Base-by-base conservation (phyloP, 495 filamentous ascomycete genomes). In the Rusavskia elegans region DNA sequence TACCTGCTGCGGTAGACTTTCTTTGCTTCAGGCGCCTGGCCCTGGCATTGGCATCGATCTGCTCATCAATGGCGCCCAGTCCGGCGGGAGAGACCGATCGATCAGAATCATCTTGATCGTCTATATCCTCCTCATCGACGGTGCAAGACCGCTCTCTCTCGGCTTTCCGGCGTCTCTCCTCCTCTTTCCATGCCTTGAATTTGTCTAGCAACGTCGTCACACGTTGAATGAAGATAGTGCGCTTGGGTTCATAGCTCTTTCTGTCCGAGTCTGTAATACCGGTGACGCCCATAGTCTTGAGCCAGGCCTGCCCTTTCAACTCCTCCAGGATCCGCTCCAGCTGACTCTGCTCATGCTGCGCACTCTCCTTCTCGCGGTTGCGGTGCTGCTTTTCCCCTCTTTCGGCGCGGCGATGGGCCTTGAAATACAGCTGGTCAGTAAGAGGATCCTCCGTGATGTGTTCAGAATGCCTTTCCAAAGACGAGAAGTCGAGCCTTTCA, bases 321-420 rank as follows among this genome's bases (percentile, higher is more conserved):
- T 87, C 87, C 45, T 92, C 87, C 37, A 96, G 75, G 37, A 95
- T 71, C 8, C 89, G 77, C 50, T 92, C 85, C 37, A 96, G 77
- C 58, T 89, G 83, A 49, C 87, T 81, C 57, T 88, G 86, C 61
- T 97, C 88, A 72, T 96, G 89, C 66, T 90, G 85, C 2, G 90
- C 87, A 1, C 84, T 79, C 55, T 92, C 88, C 60, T 84, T 87
- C 63, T 97, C 93, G 38, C 90, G 84, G 61, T 97, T 97, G 32
- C 92, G 83, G 19, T 94, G 80, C 29, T 89, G 84, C 59, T 90
- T 94, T 66, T 99, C 92, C 59, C 84, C 75, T n/a, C 89, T 73
- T 60, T 93, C 87, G 49, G 85, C 80, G 53, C 82, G 82, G 37
- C 80, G 77, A 62, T 96, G 89, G 0, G 82, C 71, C 2, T 76